phyloP scores from a whole-genome alignment of 2,329 filamentous ascomycete species.

The Paracorniculantispora psalliotae region DNA sequence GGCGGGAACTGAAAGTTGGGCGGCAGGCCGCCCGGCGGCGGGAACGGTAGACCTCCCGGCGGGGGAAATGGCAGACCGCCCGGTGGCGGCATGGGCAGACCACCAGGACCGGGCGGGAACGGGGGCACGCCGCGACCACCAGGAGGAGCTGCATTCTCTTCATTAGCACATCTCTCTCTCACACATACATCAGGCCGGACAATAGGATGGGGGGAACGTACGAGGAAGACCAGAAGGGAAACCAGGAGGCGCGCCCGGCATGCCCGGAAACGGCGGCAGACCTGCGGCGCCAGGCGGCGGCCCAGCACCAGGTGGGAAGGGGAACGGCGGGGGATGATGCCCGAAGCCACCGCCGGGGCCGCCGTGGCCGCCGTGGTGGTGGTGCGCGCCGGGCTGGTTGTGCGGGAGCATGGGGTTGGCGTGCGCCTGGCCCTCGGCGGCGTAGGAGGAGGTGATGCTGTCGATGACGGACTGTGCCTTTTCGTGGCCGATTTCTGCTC shows the following conservation, averaged over 20 bases:
- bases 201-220: constrained; percentile 32
- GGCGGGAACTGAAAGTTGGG: constrained; percentile 35
- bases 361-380: constrained; percentile 25
- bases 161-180: too few relatives aligned
- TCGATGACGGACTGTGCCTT: constrained; percentile 98
- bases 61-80: constrained; percentile 35
- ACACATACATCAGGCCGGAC: too few relatives aligned
- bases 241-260: constrained; percentile 39
- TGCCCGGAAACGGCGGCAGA: constrained; percentile 56
- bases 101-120: constrained; percentile 27
- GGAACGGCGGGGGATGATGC: constrained; percentile 48
- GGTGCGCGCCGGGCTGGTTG: constrained; percentile 50
- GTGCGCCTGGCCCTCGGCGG: constrained; percentile 82
- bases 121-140: constrained; percentile 47
- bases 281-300: constrained; percentile 22
- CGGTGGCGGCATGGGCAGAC: constrained; percentile 21
- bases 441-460: constrained; percentile 93
- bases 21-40: constrained; percentile 38
- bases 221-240: constrained; percentile 45
- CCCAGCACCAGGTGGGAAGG: constrained; percentile 55
- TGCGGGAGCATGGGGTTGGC: constrained; percentile 78
- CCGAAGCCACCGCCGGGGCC: too few relatives aligned
- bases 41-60: constrained; percentile 32
- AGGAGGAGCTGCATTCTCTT: constrained; percentile 38
- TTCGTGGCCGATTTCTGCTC: constrained; percentile 88